Evolutionary conservation across 2,329 filamentous ascomycete genomes (phyloP).

Genomic region (Gyromitra esculenta): DNA sequence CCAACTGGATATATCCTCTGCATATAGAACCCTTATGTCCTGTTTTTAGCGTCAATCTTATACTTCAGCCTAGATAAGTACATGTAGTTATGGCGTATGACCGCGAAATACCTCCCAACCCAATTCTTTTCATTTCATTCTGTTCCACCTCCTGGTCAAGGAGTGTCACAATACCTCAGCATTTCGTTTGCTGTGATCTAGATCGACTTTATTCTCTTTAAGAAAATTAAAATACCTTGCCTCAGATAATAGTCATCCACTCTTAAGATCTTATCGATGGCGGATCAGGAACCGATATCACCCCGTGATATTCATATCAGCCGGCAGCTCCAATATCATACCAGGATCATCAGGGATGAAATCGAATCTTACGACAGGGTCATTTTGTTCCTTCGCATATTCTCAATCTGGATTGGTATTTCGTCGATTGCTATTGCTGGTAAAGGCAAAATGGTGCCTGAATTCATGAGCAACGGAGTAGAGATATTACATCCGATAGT

Average conservation of each 20-base stretch:
- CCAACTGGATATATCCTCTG: too few species aligned
- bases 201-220: not conserved
- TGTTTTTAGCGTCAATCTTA: too few species aligned
- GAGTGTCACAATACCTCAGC: not conserved
- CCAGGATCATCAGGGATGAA: not conserved
- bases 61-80: too few species aligned
- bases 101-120: too few species aligned
- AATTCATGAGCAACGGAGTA: not conserved
- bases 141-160: not conserved
- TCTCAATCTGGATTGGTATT: conserved; percentile 12
- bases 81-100: not conserved
- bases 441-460: conserved; percentile 3
- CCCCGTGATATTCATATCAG: conserved; percentile 9
- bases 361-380: conserved; percentile 7
- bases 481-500: conserved; percentile 10
- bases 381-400: not conserved
- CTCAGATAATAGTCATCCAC: not conserved
- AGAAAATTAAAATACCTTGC: not conserved
- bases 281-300: conserved; percentile 1
- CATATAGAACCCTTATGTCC: too few species aligned
- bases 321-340: conserved; percentile 18
- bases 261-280: not conserved
- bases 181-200: not conserved
- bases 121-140: not conserved
- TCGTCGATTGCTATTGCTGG: conserved; percentile 1